Evolutionary conservation across 2,329 filamentous ascomycete species (phyloP).

Genomic region (Hypoxylon sp.): DNA sequence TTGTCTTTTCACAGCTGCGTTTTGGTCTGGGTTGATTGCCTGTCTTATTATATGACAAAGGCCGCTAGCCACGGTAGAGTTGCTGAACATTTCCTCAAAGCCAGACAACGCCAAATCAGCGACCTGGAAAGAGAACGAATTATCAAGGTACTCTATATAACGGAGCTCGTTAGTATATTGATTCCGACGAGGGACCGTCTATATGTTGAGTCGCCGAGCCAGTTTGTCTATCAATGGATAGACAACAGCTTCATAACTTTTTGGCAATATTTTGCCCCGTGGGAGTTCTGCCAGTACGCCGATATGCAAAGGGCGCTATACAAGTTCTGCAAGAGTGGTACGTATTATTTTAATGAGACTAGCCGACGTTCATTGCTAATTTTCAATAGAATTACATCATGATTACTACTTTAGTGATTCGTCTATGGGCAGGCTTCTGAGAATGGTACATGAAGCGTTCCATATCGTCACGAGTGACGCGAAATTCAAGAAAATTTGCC

Average conservation of each 20-base stretch:
- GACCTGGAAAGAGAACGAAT: conserved; percentile 1
- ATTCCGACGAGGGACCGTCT: neutral
- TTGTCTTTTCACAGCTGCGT: conserved; percentile 1
- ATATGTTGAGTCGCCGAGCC: too few species aligned
- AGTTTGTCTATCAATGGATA: too few species aligned
- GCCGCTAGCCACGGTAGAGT: neutral
- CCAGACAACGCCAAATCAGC: neutral
- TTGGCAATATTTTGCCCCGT: conserved; percentile 10
- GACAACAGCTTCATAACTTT: neutral
- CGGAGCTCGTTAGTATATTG: conserved; percentile 8
- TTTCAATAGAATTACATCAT: too few species aligned
- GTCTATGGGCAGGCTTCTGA: too few species aligned
- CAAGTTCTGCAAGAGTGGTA: neutral
- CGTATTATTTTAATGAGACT: neutral
- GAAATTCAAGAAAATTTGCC: too few species aligned
- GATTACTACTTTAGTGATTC: too few species aligned
- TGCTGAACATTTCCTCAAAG: neutral
- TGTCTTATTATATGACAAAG: neutral
- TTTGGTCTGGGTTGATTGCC: neutral
- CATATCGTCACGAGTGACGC: too few species aligned
- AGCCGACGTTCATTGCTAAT: neutral
- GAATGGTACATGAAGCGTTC: too few species aligned
- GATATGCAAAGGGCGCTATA: neutral
- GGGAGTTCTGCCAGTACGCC: conserved; percentile 6
- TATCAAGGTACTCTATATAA: conserved; percentile 3